Evolutionary conservation across 2,329 filamentous ascomycete species (phyloP).

Genomic region (Elsinoe australis): DNA sequence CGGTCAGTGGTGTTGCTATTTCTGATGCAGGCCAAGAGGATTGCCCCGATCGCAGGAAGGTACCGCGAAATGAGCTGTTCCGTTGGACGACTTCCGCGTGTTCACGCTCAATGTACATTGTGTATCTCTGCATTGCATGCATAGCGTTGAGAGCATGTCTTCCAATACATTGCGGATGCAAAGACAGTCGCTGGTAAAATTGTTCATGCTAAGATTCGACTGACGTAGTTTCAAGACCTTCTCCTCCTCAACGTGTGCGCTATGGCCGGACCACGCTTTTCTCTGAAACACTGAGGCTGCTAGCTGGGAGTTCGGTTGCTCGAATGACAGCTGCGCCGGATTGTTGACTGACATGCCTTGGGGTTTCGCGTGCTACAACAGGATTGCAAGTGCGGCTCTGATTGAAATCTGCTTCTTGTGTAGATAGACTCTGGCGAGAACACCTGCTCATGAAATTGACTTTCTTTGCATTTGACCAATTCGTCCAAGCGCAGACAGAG

Average conservation of each 20-base stretch:
- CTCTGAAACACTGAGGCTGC: conserved; percentile 1
- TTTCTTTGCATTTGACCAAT: conserved; percentile 13
- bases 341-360: neutral
- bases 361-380: no score
- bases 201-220: neutral
- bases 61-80: conserved; percentile 8
- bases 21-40: conserved; percentile 6
- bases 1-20: no score
- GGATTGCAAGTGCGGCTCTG: neutral
- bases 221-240: conserved; percentile 13
- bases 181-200: neutral
- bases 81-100: no score
- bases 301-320: neutral
- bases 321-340: conserved; percentile 11
- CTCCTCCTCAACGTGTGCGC: neutral
- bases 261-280: neutral
- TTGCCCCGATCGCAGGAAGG: conserved; percentile 1
- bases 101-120: no score
- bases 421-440: no score
- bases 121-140: no score
- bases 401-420: neutral
- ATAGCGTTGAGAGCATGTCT: no score
- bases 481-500: conserved; percentile 3
- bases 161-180: neutral
- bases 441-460: no score